Evolutionary conservation across 2,329 filamentous ascomycete genomes (phyloP), one percentile per base, ranked within the genome.

Genomic region (Colletotrichum tamarilloi): DNA sequence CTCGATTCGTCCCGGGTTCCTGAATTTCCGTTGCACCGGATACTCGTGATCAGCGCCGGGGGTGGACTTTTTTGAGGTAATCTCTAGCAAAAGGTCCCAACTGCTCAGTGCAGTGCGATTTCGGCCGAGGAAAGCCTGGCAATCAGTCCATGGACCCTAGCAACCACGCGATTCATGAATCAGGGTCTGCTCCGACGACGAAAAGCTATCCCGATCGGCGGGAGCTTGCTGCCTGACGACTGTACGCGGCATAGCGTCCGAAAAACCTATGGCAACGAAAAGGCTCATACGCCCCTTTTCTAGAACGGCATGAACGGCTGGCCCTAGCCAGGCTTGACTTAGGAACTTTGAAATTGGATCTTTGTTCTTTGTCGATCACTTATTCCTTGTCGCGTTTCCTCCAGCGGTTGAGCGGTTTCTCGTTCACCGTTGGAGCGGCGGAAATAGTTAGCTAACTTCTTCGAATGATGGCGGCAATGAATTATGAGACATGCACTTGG

Each of bases 161-260:
- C 30, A 35, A 30, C 53, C 19, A 69, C 70, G 55, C 60, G 66
- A 73, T 59, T 69, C 59, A 60, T 73, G 70, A 55, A 35, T 38
- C 59, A 49, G 59, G 42, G 66, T 49, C 32, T 2, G 52, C 24
- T 55, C 53, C 38, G 3, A 55, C 38, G 22, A 5, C 26, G 16
- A 8, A 30, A 16, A 35, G 19, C 28, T 58, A 53, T 58, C 12
- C 6, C 8, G 67, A 49, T 64, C 59, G 66, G 49, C 28, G 49
- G 9, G 42, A 49, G 42, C 42, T 49, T 49, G 42, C n/a, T 28
- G 62, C 46, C 62, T 22, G n/a, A 64, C 19, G 62, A 26, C 46
- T 64, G 62, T 26, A 52, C 38, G 32, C 24, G 46, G 28, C 9
- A 35, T 24, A 53, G n/a, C 46, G 49, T n/a, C 22, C 14, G 6